Percentiles rank a stretch among this genome's conserved stretches.
Evolutionary conservation across 805 yeast species (phyloP).

Genomic region (Candida methanosorbosa): DNA sequence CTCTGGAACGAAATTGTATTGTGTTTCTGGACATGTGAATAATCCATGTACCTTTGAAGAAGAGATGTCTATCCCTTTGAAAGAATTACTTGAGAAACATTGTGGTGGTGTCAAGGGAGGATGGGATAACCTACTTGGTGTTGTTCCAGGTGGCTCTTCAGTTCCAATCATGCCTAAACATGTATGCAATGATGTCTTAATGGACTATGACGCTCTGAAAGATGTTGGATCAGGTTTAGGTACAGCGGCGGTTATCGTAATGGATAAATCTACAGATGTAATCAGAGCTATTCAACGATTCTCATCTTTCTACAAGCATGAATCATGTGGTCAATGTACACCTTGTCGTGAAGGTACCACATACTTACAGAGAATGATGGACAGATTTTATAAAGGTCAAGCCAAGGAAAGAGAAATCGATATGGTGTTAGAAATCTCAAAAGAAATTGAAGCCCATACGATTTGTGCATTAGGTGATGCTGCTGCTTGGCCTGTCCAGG

Average conservation of each 20-base stretch:
- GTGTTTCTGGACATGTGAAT: constrained; percentile 86
- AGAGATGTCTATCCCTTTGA: constrained; percentile 85
- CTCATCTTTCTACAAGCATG: constrained; percentile 80
- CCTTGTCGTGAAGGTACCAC: constrained; percentile 94
- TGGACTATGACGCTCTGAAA: constrained; percentile 84
- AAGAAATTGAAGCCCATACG: constrained; percentile 86
- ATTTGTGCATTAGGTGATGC: constrained; percentile 92
- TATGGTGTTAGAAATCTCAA: constrained; percentile 73
- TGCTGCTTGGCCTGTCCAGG: constrained; percentile 91
- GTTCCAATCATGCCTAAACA: constrained; percentile 73
- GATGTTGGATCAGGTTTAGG: constrained; percentile 86
- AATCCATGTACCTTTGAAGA: constrained; percentile 92
- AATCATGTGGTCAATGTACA: constrained; percentile 91
- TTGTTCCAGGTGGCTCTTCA: constrained; percentile 87
- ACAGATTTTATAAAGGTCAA: constrained; percentile 70
- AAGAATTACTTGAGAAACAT: constrained; percentile 76
- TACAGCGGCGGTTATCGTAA: constrained; percentile 88
- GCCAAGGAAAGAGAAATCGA: constrained; percentile 78
- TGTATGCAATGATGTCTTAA: constrained; percentile 57
- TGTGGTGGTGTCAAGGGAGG: constrained; percentile 91
- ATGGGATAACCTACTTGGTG: constrained; percentile 84
- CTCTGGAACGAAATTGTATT: constrained; percentile 73
- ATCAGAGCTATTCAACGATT: constrained; percentile 82
- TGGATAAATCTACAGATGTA: constrained; percentile 81
- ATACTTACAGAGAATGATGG: constrained; percentile 79